Base-by-base conservation (phyloP, 495 filamentous ascomycete species). In the Tuber melanosporum region DNA sequence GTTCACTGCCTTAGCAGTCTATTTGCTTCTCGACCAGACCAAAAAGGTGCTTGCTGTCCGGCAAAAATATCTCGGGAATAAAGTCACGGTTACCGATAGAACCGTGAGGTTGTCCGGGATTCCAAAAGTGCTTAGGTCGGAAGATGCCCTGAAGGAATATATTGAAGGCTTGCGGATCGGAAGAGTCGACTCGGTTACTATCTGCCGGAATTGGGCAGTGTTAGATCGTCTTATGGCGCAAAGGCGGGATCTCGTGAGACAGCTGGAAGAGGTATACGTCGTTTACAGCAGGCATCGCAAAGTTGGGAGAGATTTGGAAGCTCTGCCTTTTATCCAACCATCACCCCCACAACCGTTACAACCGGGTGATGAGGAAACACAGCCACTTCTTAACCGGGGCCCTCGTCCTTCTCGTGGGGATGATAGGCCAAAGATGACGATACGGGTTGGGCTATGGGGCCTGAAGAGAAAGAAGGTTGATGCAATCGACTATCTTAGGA, bases 31-130 rank as follows among this genome's bases (percentile, higher is more conserved):
- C 43, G 88, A 88, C 22, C 91, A 97, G 84, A 98, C 96, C 1
- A 87, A 90, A 76, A 91, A 89, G 74, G 90, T 99, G 42, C 95
- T 98, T 75, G 88, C 90, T 69, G 87, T 93, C 43, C 89, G 96
- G 36, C 96, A 99, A 83, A 90, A 93, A 69, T 98, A 98, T 83
- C 89, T 99, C 36, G 95, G 95, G 2, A 92, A 90, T 45, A 94
- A 98, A 83, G 94, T 92, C 14, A 98, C 95, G 36, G 89, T 97
- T 52, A 98, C 96, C 3, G 94, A 98, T 84, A 91, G 94, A 49
- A 99, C 96, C 0, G 92, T 99, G 82, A 91, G 92, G 6, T 85
- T 99, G 15, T 95, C 95, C 2, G 94, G 94, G 3, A 94, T 99
- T 46, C 96, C 96, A 0, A 83, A 83, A 9, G 92, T 96, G 17